These are phyloP conservation scores for Metschnikowia rubicola DNA, from an alignment of 805 yeast genomes.

Conservation along the genomic window DNA sequence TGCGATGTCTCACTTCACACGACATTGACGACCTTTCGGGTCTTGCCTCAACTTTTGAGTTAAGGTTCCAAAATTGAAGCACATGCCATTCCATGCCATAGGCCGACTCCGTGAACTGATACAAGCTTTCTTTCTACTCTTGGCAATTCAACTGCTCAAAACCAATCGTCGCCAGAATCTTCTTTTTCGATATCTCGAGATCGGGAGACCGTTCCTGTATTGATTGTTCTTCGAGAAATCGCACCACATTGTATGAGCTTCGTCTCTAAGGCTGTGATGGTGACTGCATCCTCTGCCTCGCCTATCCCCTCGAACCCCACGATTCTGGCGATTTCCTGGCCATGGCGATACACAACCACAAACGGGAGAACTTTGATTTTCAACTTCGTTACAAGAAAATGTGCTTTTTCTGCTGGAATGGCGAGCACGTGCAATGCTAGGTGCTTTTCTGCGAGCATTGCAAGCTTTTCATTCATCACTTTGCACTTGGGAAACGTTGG, in stretches of 20 bases:
- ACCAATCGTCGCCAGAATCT: slow-evolving; percentile 27
- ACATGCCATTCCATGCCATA: too few relatives aligned
- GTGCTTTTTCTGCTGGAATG: slow-evolving; percentile 62
- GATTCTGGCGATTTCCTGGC: slow-evolving; percentile 55
- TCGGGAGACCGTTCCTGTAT: slow-evolving; percentile 20
- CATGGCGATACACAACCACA: slow-evolving; percentile 57
- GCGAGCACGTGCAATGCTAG: slow-evolving; percentile 49
- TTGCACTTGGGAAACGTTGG: slow-evolving; percentile 59
- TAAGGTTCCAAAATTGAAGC: too few relatives aligned
- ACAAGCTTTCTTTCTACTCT: not conserved
- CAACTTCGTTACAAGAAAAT: slow-evolving; percentile 66
- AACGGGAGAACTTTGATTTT: slow-evolving; percentile 68
- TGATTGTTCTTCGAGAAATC: slow-evolving; percentile 32
- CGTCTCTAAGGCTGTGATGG: slow-evolving; percentile 46
- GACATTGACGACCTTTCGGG: too few relatives aligned
- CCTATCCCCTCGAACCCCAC: slow-evolving; percentile 69
- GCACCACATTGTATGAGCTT: slow-evolving; percentile 22
- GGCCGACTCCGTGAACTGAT: too few relatives aligned
- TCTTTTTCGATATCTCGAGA: slow-evolving; percentile 21
- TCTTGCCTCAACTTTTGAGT: too few relatives aligned
- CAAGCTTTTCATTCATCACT: slow-evolving; percentile 48
- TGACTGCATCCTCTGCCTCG: slow-evolving; percentile 43
- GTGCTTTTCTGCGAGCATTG: slow-evolving; percentile 54
- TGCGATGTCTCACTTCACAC: too few relatives aligned
- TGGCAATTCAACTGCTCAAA: not conserved